Conservation (phyloP, 2,329 filamentous ascomycete genomes). For the Stemphylium lycopersici region DNA sequence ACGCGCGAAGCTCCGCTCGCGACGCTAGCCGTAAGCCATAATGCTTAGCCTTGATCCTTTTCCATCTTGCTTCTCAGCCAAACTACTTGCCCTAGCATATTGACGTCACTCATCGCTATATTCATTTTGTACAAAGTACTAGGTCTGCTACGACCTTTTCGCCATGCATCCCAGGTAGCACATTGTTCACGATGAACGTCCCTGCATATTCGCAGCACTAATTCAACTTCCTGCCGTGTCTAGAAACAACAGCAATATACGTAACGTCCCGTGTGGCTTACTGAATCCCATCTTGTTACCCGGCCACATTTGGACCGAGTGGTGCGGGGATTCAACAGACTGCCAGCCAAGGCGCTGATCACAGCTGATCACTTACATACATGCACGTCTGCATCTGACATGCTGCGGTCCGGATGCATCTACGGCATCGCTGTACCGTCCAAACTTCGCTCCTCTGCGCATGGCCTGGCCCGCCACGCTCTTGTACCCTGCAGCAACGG, state of each 20-base stretch:
- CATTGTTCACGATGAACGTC: not conserved
- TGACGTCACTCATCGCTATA: slow-evolving; percentile 13
- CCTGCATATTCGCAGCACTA: not conserved
- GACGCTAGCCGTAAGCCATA: slow-evolving; percentile 10
- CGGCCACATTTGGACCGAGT: slow-evolving; percentile 2
- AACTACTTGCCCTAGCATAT: slow-evolving; percentile 17
- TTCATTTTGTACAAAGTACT: slow-evolving; percentile 5
- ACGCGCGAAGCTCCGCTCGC: not conserved
- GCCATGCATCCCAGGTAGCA: slow-evolving; percentile 2
- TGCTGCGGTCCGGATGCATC: slow-evolving; percentile 21
- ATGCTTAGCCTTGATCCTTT: slow-evolving; percentile 6
- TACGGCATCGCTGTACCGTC: slow-evolving; percentile 23
- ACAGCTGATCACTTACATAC: slow-evolving; percentile 11
- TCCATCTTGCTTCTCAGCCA: slow-evolving; percentile 2
- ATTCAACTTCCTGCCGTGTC: not conserved
- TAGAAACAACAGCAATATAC: not conserved
- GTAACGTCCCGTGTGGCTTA: not conserved
- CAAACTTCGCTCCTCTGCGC: not conserved
- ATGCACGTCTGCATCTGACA: slow-evolving; percentile 24
- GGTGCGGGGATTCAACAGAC: slow-evolving; percentile 18
- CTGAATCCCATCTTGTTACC: not conserved
- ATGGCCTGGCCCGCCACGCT: slow-evolving; percentile 1
- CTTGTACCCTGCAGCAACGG: not conserved
- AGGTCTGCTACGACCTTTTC: slow-evolving; percentile 14
- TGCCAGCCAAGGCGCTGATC: slow-evolving; percentile 20